A percentile compares a stretch with the other conserved stretches of the same genome.
Conservation (phyloP, 345 rosid species). For the Conringia planisiliqua region DNA sequence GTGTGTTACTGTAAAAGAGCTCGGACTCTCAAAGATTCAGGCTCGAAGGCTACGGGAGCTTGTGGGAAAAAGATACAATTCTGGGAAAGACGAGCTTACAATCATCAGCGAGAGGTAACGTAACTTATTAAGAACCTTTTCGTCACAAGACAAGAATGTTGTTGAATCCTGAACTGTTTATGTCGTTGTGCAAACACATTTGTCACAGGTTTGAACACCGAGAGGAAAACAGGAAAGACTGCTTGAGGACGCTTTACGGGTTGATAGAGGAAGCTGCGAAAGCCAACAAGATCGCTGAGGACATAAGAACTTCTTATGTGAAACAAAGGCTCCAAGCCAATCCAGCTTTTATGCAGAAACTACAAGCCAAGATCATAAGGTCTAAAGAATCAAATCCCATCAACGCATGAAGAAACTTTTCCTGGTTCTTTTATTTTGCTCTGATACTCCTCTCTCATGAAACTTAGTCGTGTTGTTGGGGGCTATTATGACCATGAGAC, state of each 20-base stretch:
- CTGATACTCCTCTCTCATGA: conserved; percentile 6
- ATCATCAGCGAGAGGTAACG: conserved; percentile 91
- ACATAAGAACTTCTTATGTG: conserved; percentile 63
- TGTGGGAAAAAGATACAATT: conserved; percentile 88
- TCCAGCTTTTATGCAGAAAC: conserved; percentile 84
- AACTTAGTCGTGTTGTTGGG: conserved; percentile 2
- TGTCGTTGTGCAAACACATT: neutral
- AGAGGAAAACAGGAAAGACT: conserved; percentile 96
- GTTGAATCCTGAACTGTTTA: conserved; percentile 5
- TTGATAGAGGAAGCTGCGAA: conserved; percentile 85
- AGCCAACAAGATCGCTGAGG: conserved; percentile 74
- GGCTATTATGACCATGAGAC: conserved; percentile 4
- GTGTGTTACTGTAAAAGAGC: conserved; percentile 92
- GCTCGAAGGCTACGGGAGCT: conserved; percentile 67
- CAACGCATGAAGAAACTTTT: conserved; percentile 28
- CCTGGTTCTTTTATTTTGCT: neutral
- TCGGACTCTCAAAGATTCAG: conserved; percentile 84
- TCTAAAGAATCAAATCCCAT: conserved; percentile 39
- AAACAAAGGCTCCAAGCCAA: conserved; percentile 75
- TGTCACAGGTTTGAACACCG: conserved; percentile 83
- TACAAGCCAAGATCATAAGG: conserved; percentile 56
- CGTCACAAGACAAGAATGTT: neutral
- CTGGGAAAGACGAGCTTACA: conserved; percentile 93
- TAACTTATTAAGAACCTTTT: neutral
- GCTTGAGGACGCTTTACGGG: conserved; percentile 71